These are phyloP conservation scores for Myxozyma vanderwaltii DNA, from an alignment of 805 yeast genomes.

Conservation along the genomic window DNA sequence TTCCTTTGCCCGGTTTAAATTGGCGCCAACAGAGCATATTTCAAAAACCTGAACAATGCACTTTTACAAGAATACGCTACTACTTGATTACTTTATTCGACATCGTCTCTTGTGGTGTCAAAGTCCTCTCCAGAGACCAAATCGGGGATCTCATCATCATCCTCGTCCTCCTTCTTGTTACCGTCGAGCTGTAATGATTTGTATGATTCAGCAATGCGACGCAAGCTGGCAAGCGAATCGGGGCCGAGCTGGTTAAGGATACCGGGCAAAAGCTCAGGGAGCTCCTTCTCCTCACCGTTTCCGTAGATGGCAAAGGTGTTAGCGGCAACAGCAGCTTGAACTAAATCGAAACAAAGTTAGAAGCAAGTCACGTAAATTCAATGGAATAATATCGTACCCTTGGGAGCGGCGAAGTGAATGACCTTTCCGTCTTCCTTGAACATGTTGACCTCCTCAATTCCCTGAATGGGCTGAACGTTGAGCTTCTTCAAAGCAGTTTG, in stretches of 20 bases:
- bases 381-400: slow-evolving; percentile 40
- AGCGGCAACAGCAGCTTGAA: slow-evolving; percentile 86
- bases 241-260: slow-evolving; percentile 96
- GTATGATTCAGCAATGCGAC: slow-evolving; percentile 85
- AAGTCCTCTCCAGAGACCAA: slow-evolving; percentile 51
- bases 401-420: slow-evolving; percentile 93
- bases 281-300: slow-evolving; percentile 86
- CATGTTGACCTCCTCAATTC: slow-evolving; percentile 95
- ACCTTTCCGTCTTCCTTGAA: slow-evolving; percentile 96
- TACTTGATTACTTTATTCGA: slow-evolving; percentile 13
- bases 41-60: background rate
- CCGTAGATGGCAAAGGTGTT: slow-evolving; percentile 96
- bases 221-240: slow-evolving; percentile 86
- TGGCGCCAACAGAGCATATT: slow-evolving; percentile 3
- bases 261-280: slow-evolving; percentile 90
- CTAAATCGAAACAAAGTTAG: slow-evolving; percentile 42
- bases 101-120: slow-evolving; percentile 31
- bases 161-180: slow-evolving; percentile 49
- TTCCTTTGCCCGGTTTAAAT: too few relatives aligned
- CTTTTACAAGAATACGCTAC: background rate
- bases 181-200: slow-evolving; percentile 49
- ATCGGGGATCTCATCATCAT: slow-evolving; percentile 60
- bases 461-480: slow-evolving; percentile 83
- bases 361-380: background rate
- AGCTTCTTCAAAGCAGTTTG: slow-evolving; percentile 86